These are phyloP conservation scores for Cutaneotrichosporon dermatis DNA, from an alignment of 1,284 basidiomycete genomes.

Conservation along the genomic window DNA sequence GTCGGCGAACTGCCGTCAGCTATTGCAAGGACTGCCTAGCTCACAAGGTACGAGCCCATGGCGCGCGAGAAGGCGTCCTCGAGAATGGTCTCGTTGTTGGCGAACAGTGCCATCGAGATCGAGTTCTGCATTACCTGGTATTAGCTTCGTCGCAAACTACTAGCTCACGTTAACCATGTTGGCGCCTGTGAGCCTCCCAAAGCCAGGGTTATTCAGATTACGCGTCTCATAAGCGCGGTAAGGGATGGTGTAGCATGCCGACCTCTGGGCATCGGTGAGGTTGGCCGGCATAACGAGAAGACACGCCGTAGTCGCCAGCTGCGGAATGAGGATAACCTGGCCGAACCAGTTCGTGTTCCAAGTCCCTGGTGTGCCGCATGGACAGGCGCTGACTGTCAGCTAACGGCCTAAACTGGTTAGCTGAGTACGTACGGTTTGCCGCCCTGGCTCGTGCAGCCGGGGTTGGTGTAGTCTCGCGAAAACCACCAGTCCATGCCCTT, in stretches of 20 bases:
- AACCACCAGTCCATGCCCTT: conserved; percentile 64
- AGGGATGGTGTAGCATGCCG: conserved; percentile 56
- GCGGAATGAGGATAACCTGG: conserved; percentile 60
- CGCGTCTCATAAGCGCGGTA: conserved; percentile 56
- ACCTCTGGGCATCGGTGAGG: conserved; percentile 51
- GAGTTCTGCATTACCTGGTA: conserved; percentile 30
- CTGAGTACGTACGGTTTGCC: conserved; percentile 40
- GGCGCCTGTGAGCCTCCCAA: conserved; percentile 55
- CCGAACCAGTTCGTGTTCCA: conserved; percentile 70
- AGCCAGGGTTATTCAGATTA: conserved; percentile 50
- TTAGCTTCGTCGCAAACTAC: not conserved
- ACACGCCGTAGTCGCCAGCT: conserved; percentile 57
- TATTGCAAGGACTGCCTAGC: not conserved
- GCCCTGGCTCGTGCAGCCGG: conserved; percentile 56
- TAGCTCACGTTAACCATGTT: conserved; percentile 46
- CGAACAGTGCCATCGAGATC: conserved; percentile 25
- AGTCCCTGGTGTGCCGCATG: conserved; percentile 49
- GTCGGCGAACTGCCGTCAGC: conserved; percentile 13
- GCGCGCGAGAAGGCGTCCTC: conserved; percentile 21
- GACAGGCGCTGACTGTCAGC: conserved; percentile 11
- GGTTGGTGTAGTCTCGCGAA: conserved; percentile 56
- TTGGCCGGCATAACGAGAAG: conserved; percentile 54
- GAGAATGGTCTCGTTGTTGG: conserved; percentile 20
- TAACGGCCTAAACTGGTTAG: too few species aligned
- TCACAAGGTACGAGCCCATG: conserved; percentile 12